Evolutionary conservation across 1,139 yeast genomes (phyloP).

Genomic region (Candida buenavistaensis): DNA sequence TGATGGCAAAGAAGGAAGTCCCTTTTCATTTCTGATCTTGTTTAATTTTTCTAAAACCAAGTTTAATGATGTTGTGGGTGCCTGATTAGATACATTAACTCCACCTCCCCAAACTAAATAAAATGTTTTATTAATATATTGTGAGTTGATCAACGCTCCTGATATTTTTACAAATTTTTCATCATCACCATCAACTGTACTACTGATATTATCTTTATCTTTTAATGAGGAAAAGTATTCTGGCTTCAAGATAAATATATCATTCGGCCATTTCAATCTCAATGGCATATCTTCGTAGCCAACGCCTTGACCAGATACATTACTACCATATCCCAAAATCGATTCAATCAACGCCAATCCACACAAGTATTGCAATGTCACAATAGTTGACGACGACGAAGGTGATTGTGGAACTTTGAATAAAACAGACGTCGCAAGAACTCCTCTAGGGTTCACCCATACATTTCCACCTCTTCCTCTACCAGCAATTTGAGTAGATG

Average conservation of each 20-base stretch:
- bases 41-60: slow-evolving; percentile 64
- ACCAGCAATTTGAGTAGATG: slow-evolving; percentile 85
- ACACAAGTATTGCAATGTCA: slow-evolving; percentile 83
- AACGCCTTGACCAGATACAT: slow-evolving; percentile 36
- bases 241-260: slow-evolving; percentile 74
- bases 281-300: slow-evolving; percentile 78
- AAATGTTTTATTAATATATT: slow-evolving; percentile 57
- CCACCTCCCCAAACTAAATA: slow-evolving; percentile 83
- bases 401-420: slow-evolving; percentile 58
- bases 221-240: slow-evolving; percentile 38
- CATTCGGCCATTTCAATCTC: slow-evolving; percentile 96
- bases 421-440: slow-evolving; percentile 76
- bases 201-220: slow-evolving; percentile 30
- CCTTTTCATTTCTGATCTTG: slow-evolving; percentile 39
- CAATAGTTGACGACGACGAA: slow-evolving; percentile 42
- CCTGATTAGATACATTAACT: slow-evolving; percentile 77
- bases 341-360: slow-evolving; percentile 85
- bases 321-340: slow-evolving; percentile 58
- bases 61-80: slow-evolving; percentile 90
- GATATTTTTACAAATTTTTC: slow-evolving; percentile 71
- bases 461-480: slow-evolving; percentile 93
- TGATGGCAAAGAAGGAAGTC: slow-evolving; percentile 47
- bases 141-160: slow-evolving; percentile 84
- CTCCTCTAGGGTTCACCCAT: slow-evolving; percentile 95
- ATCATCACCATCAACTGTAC: slow-evolving; percentile 42